Base-by-base conservation (phyloP, 163 green algal genomes). In the Chlorella variabilis region DNA sequence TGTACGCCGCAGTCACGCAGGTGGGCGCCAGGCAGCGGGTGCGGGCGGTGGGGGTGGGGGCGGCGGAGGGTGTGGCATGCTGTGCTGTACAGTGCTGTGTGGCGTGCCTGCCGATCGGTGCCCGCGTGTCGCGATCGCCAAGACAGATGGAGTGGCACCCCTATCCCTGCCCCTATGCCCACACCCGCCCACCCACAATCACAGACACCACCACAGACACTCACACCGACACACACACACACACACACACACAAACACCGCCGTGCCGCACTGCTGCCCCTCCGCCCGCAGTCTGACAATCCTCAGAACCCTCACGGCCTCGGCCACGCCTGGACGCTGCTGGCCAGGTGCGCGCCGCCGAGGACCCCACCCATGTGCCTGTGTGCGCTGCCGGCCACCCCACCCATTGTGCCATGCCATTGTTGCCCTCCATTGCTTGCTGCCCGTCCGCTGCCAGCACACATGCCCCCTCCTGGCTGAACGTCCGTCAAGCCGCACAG, bases 1-100 rank as follows among this genome's bases (percentile, higher is more conserved):
- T 98, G 27, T 95, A 94, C 54, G 92, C 84, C 9, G 94, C 93
- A 2, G 86, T 95, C 15, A 87, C 87, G 73, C 74, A 80, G 73
- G 73, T 77, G 69, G 27, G 68, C 29, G 42, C 3, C 20, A 42
- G 48, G 15, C 27, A 36, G 66, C 25, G 33, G 38, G 13, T 11
- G 17, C 1, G 67, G 41, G 27, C 15, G 27, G 27, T 29, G n/a
- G 29, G 7, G n/a, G 2, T 38, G n/a, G 59, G 27, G n/a, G 29
- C 7, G 59, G 5, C 7, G 27, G n/a, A 38, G 6, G 59, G 59
- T 27, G 27, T 38, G 5, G 29, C 20, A 9, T 31, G 54, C 54
- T n/a, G 13, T 25, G 9, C 4, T 27, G 54, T n/a, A n/a, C n/a
- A n/a, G n/a, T 51, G 42, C 42, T 51, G 42, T 13, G 9, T 51